A percentile compares a stretch with the other conserved stretches of the same genome.
phyloP scores from a whole-genome alignment of 1,139 yeast species.

The Blastobotrys serpentis region DNA sequence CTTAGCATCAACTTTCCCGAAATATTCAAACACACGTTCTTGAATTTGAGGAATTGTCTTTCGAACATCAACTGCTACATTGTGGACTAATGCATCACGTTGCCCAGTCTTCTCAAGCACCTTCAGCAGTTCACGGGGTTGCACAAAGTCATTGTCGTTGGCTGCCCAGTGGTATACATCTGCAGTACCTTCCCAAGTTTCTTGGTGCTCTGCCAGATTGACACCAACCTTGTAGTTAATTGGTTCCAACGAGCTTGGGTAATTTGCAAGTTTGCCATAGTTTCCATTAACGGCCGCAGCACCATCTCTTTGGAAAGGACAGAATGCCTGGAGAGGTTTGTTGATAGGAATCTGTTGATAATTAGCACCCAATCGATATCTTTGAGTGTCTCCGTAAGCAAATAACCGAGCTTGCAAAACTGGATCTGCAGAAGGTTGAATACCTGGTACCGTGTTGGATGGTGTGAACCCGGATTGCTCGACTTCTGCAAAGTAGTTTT shows the following conservation, averaged over 20 bases:
- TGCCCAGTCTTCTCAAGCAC: conserved; percentile 69
- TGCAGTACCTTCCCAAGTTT: conserved; percentile 85
- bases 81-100: conserved; percentile 78
- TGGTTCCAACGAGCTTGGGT: conserved; percentile 46
- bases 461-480: conserved; percentile 82
- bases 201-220: conserved; percentile 60
- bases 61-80: conserved; percentile 71
- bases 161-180: conserved; percentile 83
- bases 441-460: conserved; percentile 75
- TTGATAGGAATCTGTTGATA: conserved; percentile 70
- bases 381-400: conserved; percentile 79
- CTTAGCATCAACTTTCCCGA: conserved; percentile 71
- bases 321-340: conserved; percentile 42
- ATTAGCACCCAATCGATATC: conserved; percentile 63
- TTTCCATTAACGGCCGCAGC: conserved; percentile 69
- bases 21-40: conserved; percentile 76
- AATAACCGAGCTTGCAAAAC: conserved; percentile 79
- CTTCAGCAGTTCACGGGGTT: conserved; percentile 67
- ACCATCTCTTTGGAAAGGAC: conserved; percentile 72
- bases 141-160: conserved; percentile 62
- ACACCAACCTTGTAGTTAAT: conserved; percentile 45
- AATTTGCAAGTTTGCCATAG: conserved; percentile 76
- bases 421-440: conserved; percentile 81
- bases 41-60: conserved; percentile 73
- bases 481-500: conserved; percentile 73